Base-by-base conservation (phyloP, 2,329 filamentous ascomycete species). In the Massarina eburnea region DNA sequence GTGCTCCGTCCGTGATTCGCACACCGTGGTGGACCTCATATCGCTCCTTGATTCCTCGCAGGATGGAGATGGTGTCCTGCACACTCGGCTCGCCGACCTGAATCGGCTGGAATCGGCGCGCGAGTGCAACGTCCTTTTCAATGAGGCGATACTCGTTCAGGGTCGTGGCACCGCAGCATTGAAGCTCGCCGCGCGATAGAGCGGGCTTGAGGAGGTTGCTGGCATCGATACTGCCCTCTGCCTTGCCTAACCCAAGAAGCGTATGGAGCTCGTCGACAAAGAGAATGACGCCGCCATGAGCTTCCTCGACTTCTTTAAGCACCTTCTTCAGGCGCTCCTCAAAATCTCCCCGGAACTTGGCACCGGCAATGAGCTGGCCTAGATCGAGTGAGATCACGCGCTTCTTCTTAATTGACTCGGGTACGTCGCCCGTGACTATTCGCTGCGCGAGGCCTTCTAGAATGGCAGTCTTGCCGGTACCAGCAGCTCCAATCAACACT, bases 11-110 rank as follows among this genome's bases (percentile, higher is more conserved):
- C 0, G 90, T 95, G 55, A 99, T 97, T 43, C 91, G 81, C 0
- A 97, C 92, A 71, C 94, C 92, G 63, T 99, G 94, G 57, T 97
- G 94, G 0, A 97, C 89, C 69, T 97, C 94, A 62, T 99, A 99
- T 56, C 91, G 89, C 64, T 97, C 91, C 66, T 97, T 97, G 75
- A 99, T 96, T 39, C 92, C 94, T 62, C 94, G 84, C 1, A 99
- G 76, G 46, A 99, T 97, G 40, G 90, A 96, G 51, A 99, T 91
- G 0, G 94, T 96, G 57, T 96, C 91, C 57, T 89, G 84, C 1
- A 97, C 91, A 0, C 83, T 86, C 0, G 94, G 94, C 61, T 99
- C 94, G 49, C 85, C 88, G n/a, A 99, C 91, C 27, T 90, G 72
- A 46, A 99, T 96, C 0, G 94, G 91, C 62, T 99, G 94, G 69